Evolutionary conservation across 176 grass and related monocot species (phyloP).

Genomic region (Microstegium vimineum): DNA sequence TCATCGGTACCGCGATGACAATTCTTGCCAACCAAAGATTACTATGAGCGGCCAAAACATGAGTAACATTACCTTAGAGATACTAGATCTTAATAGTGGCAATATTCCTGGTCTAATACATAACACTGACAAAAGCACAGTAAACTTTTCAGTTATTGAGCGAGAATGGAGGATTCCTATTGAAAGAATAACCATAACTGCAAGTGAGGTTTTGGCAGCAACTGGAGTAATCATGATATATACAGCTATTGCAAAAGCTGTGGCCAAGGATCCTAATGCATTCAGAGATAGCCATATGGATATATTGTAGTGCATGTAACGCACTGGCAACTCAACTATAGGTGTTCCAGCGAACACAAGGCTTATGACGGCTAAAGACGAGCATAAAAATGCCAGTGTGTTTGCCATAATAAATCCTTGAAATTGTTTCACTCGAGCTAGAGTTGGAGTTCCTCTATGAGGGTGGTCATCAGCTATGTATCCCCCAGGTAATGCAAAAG

Average conservation of each 20-base stretch:
- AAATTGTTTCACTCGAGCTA: neutral
- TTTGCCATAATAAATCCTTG: constrained; percentile 29
- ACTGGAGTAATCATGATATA: constrained; percentile 28
- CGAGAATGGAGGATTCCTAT: constrained; percentile 1
- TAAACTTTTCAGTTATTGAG: neutral
- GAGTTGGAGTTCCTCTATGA: constrained; percentile 16
- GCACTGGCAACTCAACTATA: constrained; percentile 24
- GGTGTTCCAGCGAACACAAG: constrained; percentile 29
- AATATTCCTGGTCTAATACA: constrained; percentile 7
- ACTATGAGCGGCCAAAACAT: constrained; percentile 20
- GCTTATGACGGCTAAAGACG: neutral
- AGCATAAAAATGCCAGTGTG: constrained; percentile 22
- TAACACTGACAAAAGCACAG: neutral
- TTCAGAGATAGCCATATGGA: constrained; percentile 28
- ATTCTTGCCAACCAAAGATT: constrained; percentile 33
- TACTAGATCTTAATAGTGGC: constrained; percentile 16
- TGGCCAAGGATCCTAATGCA: neutral
- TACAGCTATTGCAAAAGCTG: constrained; percentile 22
- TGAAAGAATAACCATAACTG: constrained; percentile 13
- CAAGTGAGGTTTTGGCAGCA: constrained; percentile 4
- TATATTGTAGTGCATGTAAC: constrained; percentile 25
- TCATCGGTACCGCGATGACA: neutral
- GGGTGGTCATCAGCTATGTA: constrained; percentile 12
- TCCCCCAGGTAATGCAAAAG: constrained; percentile 12
- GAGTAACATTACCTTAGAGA: constrained; percentile 13